Base-by-base conservation (phyloP, 805 yeast genomes). In the Yarrowia osloensis region DNA sequence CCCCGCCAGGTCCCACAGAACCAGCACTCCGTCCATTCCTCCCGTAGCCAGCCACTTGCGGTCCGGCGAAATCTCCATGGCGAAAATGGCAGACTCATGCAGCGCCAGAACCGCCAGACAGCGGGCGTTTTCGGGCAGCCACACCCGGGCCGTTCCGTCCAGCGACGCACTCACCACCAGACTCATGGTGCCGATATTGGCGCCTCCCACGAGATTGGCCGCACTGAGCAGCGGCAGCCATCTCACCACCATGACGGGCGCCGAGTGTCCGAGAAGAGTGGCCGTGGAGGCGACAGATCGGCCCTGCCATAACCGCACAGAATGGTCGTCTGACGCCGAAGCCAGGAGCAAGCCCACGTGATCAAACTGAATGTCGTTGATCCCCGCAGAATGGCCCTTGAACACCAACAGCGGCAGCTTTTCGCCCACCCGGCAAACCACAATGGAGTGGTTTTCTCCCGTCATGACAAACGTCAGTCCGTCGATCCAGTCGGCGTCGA, bases 261-360 rank as follows among this genome's bases (percentile, higher is more conserved):
- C 75, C 0, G 70, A 63, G 65, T 72, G 74, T 2, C 74, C 73
- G 11, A 54, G 24, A 9, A 74, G 67, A 11, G 69, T 66, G 21
- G 68, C 46, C 8, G 71, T 72, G 63, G 66, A 70, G 65, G 66
- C 78, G 79, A 90, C 96, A 69, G 68, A 78, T 71, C 63, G 88
- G 65, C 96, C 96, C 86, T 55, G 80, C 97, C 97, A 93, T 22
- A 91, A 79, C 71, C 90, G 84, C 9, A 92, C 81, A 0, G 84
- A 79, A 67, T 84, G 82, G 74, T 93, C 97, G 73, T 90, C 96
- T 1, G 96, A 86, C 9, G 90, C 87, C 1, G 93, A 86, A 3
- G 91, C 86, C 46, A 93, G 78, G 33, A 88, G 75, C 70, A 85
- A 85, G 17, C 81, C 78, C 2, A 76, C 74, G 5, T 73, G 69